A percentile compares a stretch with the other conserved stretches of the same genome.
These are phyloP conservation scores for Calonectria pseudoreteaudii DNA, from an alignment of 2,329 filamentous ascomycete species.

Conservation along the genomic window DNA sequence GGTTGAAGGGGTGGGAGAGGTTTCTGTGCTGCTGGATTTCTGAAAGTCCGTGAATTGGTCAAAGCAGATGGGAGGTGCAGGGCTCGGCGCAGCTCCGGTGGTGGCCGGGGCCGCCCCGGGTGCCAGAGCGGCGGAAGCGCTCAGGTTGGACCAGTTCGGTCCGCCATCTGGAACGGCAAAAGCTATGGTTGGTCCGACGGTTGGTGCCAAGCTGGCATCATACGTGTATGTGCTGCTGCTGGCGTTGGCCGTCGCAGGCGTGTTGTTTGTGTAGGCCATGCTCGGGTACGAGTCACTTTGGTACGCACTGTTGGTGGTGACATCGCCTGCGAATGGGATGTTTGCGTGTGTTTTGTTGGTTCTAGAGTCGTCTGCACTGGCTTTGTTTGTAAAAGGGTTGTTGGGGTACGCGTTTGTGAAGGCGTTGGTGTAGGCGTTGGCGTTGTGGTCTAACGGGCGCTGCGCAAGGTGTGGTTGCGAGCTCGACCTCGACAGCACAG, in stretches of 20 bases:
- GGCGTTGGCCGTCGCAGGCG: no score
- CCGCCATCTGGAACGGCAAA: background rate
- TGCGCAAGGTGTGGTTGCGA: background rate
- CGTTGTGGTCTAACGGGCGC: no score
- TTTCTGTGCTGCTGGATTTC: background rate
- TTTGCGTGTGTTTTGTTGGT: background rate
- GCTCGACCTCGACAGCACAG: no score
- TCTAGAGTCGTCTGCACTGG: background rate
- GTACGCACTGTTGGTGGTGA: background rate
- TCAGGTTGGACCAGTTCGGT: no score
- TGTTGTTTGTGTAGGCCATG: background rate
- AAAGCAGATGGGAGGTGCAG: background rate
- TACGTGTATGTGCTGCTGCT: background rate
- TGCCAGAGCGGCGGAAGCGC: background rate
- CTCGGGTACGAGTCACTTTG: background rate
- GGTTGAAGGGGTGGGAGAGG: background rate
- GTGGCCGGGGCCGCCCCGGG: background rate
- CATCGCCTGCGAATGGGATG: background rate
- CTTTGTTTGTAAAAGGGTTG: background rate
- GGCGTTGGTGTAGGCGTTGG: background rate
- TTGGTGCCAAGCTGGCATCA: background rate
- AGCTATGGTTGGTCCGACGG: background rate
- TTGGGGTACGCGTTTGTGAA: no score
- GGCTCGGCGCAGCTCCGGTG: background rate
- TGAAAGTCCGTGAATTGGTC: background rate